phyloP scores from a whole-genome alignment of 768 basidiomycete species.

The Tricholoma terreum region DNA sequence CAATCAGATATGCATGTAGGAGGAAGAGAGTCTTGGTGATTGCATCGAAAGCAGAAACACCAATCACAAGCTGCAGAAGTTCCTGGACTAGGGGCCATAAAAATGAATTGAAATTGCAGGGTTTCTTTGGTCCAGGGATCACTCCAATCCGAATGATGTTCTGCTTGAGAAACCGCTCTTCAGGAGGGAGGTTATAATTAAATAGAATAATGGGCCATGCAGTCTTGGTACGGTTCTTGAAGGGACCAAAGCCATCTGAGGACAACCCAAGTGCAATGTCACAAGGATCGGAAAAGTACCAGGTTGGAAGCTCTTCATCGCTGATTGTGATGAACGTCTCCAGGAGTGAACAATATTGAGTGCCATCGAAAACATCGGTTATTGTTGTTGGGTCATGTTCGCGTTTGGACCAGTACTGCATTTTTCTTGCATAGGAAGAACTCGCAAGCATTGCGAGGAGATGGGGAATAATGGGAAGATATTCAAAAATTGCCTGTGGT shows the following conservation, averaged over 20 bases:
- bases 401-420: conserved; percentile 25
- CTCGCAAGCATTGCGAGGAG: conserved; percentile 20
- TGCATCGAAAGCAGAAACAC: no score
- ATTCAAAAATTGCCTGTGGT: conserved; percentile 28
- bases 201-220: conserved; percentile 38
- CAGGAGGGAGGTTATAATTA: conserved; percentile 29
- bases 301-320: conserved; percentile 18
- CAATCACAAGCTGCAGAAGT: no score
- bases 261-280: conserved; percentile 40
- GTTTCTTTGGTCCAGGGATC: conserved; percentile 29
- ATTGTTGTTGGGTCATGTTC: conserved; percentile 12
- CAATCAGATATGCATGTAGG: background rate
- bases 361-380: conserved; percentile 34
- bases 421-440: conserved; percentile 13
- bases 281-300: conserved; percentile 30
- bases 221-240: conserved; percentile 23
- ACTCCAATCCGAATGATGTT: conserved; percentile 34
- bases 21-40: no score
- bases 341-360: conserved; percentile 23
- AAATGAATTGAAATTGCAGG: no score
- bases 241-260: conserved; percentile 39
- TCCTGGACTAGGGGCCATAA: no score
- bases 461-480: conserved; percentile 37
- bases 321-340: conserved; percentile 22
- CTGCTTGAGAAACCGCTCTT: conserved; percentile 27